These are phyloP conservation scores for Leccinum olivaceopallidum DNA, from an alignment of 768 basidiomycete genomes.

Conservation along the genomic window DNA sequence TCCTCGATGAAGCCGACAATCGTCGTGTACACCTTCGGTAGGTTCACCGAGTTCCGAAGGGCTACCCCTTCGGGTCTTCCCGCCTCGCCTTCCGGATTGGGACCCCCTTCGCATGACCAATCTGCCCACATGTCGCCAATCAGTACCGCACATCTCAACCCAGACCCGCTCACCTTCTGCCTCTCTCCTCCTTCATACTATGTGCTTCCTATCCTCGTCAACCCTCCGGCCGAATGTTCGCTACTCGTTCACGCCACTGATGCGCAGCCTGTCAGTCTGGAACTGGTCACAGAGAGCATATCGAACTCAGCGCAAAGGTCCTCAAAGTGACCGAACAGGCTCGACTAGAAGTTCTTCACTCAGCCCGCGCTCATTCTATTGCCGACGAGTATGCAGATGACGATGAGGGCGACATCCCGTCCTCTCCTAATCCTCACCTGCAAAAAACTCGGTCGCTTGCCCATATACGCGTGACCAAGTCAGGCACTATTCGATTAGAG, in stretches of 20 bases:
- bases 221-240: slow-evolving; percentile 64
- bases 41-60: too few relatives aligned
- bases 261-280: slow-evolving; percentile 40
- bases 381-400: slow-evolving; percentile 67
- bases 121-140: slow-evolving; percentile 74
- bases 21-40: too few relatives aligned
- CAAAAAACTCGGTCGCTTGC: slow-evolving; percentile 75
- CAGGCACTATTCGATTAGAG: slow-evolving; percentile 53
- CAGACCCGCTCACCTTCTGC: slow-evolving; percentile 71
- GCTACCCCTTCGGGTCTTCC: too few relatives aligned
- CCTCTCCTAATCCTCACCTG: slow-evolving; percentile 46
- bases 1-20: too few relatives aligned
- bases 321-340: slow-evolving; percentile 67
- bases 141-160: slow-evolving; percentile 89
- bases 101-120: too few relatives aligned
- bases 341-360: slow-evolving; percentile 52
- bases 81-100: too few relatives aligned
- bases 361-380: slow-evolving; percentile 42
- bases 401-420: slow-evolving; percentile 31
- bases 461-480: slow-evolving; percentile 70
- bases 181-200: slow-evolving; percentile 46
- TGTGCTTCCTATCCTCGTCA: slow-evolving; percentile 82
- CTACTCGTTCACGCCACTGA: slow-evolving; percentile 74
- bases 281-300: slow-evolving; percentile 48
- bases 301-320: slow-evolving; percentile 62